Evolutionary conservation across 2,329 filamentous ascomycete genomes (phyloP), one percentile per base, ranked within the genome.

Genomic region (Polychaeton citri): DNA sequence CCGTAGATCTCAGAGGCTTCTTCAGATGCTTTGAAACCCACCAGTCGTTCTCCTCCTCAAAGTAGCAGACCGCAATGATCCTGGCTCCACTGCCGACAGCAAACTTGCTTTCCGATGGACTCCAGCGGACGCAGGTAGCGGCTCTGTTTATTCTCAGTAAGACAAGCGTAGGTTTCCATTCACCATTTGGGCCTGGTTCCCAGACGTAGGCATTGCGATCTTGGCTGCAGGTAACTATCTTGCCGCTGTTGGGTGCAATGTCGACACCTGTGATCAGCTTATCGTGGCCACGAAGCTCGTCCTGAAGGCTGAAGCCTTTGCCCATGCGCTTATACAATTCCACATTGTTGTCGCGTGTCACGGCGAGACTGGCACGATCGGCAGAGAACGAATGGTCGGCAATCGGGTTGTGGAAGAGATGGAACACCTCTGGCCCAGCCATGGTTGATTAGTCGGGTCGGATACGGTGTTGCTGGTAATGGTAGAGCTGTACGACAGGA

Each of bases 11-110:
- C 52, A 98, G 93, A 15, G 90, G 90, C 73, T 96, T 98, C 76
- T 96, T 96, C 55, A 98, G 66, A 64, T 98, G 90, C 71, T 98
- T 98, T 24, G 87, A 95, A 30, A 98, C 88, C 90, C 90, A 98
- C 90, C 90, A 98, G 68, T 98, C 87, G 63, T 98, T 95, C 63
- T 98, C 90, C 59, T 94, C 84, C 57, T 98, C 90, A 51, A 98
- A 98, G 68, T 96, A 96, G 71, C 90, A 98, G 49, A 96, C 74
- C 28, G 90, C 86, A 52, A 98, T 94, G 46, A 94, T 81, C 44
- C 90, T 79, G 50, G 94, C 90, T 43, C 90, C 90, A 19, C 87
- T 95, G 41, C 90, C 90, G 18, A 96, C 90, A 36, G 90, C 90
- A 59, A 98, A 98, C 64, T 98, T 98, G 58, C 79, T 81, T 69